phyloP scores from a whole-genome alignment of 2,329 filamentous ascomycete species.

The Sodiomyces alkalinus region DNA sequence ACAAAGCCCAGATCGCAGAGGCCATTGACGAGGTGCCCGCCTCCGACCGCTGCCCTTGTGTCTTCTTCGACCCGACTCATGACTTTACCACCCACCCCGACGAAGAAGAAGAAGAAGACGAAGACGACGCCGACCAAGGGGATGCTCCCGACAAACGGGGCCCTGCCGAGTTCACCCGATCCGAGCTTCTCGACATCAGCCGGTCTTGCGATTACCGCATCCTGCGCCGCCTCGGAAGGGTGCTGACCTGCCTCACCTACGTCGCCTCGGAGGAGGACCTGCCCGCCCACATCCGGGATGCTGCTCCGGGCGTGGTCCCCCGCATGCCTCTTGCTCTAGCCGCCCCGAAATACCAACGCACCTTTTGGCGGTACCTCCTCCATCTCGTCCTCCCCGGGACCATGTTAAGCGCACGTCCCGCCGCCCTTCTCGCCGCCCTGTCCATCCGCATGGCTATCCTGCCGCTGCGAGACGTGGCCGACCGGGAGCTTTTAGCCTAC shows the following conservation, averaged over 20 bases:
- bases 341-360: conserved; percentile 14
- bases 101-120: no score
- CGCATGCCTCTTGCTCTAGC: conserved; percentile 28
- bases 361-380: conserved; percentile 32
- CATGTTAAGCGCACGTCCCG: conserved; percentile 25
- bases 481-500: conserved; percentile 24
- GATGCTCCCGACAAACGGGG: conserved; percentile 11
- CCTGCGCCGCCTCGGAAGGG: conserved; percentile 28
- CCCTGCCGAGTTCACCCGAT: conserved; percentile 22
- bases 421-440: conserved; percentile 29
- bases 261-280: conserved; percentile 22
- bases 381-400: conserved; percentile 33
- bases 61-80: conserved; percentile 33
- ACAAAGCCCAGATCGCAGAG: conserved; percentile 24
- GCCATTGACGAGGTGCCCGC: conserved; percentile 20
- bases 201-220: conserved; percentile 32
- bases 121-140: conserved; percentile 9
- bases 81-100: conserved; percentile 16
- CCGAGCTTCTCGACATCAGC: conserved; percentile 34
- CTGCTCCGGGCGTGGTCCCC: conserved; percentile 17
- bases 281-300: conserved; percentile 24
- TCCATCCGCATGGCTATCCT: conserved; percentile 30
- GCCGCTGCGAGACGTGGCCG: conserved; percentile 22
- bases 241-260: conserved; percentile 30
- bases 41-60: conserved; percentile 26